Base-by-base conservation (phyloP, 176 grass and related monocot genomes). In the Hsuehochloa calcarea region DNA sequence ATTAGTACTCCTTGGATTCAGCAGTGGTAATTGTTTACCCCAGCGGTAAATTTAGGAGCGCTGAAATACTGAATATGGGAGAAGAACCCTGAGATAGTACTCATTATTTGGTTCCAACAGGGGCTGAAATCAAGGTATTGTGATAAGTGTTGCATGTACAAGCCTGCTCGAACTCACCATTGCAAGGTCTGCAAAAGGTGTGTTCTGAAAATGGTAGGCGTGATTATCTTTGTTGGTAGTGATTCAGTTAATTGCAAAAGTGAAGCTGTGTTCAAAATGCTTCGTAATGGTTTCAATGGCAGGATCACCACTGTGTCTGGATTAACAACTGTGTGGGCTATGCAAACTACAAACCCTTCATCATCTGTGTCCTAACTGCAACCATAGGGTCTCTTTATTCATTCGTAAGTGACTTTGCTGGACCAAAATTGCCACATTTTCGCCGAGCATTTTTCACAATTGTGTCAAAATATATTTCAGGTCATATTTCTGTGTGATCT, bases 261-360 rank as follows among this genome's bases (percentile, higher is more conserved):
- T 29, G 23, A 54, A 68, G 43, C 9, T 59, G 14, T 80, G 40
- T 22, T 66, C 65, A 78, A 16, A 88, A 34, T 60, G 3, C 27
- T 35, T 38, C 8, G n/a, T 55, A 5, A 90, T 37, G 8, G 39
- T 83, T 41, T 68, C 1, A n/a, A 77, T 89, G 66, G 63, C 84
- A 99, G 96, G 96, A 99, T 88, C 96, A 99, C 90, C 96, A 99
- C 68, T 99, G 96, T 86, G 80, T 92, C 7, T 99, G 96, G 93
- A 94, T 99, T 76, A 92, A 92, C 84, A 99, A 99, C 80, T 99
- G 96, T 39, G 93, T 99, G 64, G 96, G 96, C 56, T 99, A 99
- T 69, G 69, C 89, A 17, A 99, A 99, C 62, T 99, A 96, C 87
- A 99, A 99, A 72, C 25, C 91, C 7, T 99, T 92, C 77, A 85